Base-by-base conservation (phyloP, 768 basidiomycete species). In the Boletus sp. region DNA sequence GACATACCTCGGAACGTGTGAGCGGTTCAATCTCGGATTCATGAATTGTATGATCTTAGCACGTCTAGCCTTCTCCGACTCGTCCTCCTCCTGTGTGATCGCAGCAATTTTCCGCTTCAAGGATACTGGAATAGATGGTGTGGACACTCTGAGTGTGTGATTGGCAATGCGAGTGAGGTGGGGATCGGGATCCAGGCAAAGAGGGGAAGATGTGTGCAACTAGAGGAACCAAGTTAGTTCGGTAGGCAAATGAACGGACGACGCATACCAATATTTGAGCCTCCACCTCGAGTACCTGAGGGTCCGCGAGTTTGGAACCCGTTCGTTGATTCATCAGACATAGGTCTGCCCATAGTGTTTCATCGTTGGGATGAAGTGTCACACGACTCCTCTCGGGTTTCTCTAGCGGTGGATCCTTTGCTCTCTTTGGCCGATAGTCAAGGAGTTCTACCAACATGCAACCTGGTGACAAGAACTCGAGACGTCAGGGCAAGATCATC, bases 401-500 rank as follows among this genome's bases (percentile, higher is more conserved):
- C 61, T 80, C 83, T 14, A 80, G 77, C 0, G 75, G 65, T n/a
- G 79, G 74, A 33, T 89, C 85, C 53, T 80, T 83, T 50, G 66
- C 68, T 64, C 73, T 78, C 51, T 79, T 77, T 7, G 84, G 82
- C 10, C 89, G 79, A 63, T 88, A 88, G 65, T 93, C 90, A 34
- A 87, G 74, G 25, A 93, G 77, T 66, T 93, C 90, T 2, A 92
- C 91, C 54, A 93, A 79, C 80, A 93, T 83, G 62, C 89, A 90
- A 35, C 91, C 91, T 93, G 49, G 6, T 27, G 34, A 41, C 51
- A 48, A 48, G 39, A 37, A 48, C 37, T 25, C 38, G 29, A 54
- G 40, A 54, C 47, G 27, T 45, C 17, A n/a, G 15, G 38, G 34
- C n/a, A 48, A 23, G 27, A 56, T 32, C 32, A 25, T 45, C 41